These are phyloP conservation scores for Corynespora cassiicola DNA, from an alignment of 2,329 filamentous ascomycete genomes.

Conservation along the genomic window DNA sequence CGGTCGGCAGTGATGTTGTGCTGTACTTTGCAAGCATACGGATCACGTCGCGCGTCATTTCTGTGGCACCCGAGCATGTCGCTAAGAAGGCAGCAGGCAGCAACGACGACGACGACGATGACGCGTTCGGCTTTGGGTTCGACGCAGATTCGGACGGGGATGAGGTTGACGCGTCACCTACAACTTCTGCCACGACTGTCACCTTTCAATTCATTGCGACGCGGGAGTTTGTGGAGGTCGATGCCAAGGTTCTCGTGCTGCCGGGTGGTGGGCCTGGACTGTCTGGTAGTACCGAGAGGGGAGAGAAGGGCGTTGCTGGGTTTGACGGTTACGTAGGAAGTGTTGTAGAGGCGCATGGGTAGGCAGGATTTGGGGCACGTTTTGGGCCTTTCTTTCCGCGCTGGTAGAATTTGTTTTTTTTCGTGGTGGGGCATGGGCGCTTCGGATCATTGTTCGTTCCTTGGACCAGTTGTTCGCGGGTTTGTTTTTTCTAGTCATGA, in stretches of 20 bases:
- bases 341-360: constrained; percentile 57
- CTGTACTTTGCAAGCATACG: constrained; percentile 89
- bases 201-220: constrained; percentile 72
- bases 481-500: too few species aligned
- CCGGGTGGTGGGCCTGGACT: constrained; percentile 71
- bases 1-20: constrained; percentile 74
- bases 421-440: too few species aligned
- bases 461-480: too few species aligned
- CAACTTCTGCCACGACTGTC: constrained; percentile 58
- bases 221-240: constrained; percentile 76
- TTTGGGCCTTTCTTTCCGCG: too few species aligned
- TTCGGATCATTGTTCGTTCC: too few species aligned
- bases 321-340: constrained; percentile 76
- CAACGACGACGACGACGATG: constrained; percentile 25
- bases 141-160: constrained; percentile 54
- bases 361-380: too few species aligned
- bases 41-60: constrained; percentile 76
- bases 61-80: constrained; percentile 40
- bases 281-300: constrained; percentile 61
- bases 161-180: constrained; percentile 28
- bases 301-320: constrained; percentile 59
- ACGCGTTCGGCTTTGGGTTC: constrained; percentile 59
- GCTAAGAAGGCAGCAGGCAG: constrained; percentile 19
- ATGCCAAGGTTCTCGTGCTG: constrained; percentile 72
- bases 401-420: too few species aligned